These are phyloP conservation scores for Geranium rotundifolium DNA, from an alignment of 345 rosid genomes.

Conservation along the genomic window DNA sequence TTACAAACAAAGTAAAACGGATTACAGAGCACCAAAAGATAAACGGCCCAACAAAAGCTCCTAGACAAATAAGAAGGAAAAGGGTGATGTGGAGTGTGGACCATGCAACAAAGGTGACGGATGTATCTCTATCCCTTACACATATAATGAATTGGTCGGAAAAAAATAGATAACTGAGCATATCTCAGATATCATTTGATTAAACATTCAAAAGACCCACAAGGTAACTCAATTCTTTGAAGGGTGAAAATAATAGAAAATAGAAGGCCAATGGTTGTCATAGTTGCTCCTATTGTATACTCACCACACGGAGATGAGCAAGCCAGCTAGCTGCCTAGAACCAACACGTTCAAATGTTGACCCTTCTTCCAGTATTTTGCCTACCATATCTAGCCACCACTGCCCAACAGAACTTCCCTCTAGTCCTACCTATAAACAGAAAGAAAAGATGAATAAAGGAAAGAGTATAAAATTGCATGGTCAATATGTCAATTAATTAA, in stretches of 20 bases:
- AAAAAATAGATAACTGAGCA: no score
- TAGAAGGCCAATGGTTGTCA: no score
- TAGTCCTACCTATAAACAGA: slow-evolving; percentile 78
- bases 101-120: no score
- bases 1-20: no score
- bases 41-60: no score
- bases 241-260: background rate
- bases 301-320: slow-evolving; percentile 83
- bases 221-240: background rate
- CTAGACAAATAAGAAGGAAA: no score
- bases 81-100: no score
- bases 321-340: slow-evolving; percentile 88
- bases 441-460: slow-evolving; percentile 3
- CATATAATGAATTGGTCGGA: no score
- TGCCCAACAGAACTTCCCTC: slow-evolving; percentile 93
- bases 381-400: slow-evolving; percentile 89
- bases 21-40: no score
- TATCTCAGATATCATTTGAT: no score
- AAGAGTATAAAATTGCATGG: slow-evolving; percentile 5
- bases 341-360: slow-evolving; percentile 88
- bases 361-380: slow-evolving; percentile 72
- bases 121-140: no score
- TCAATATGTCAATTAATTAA: background rate
- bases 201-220: no score
- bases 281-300: slow-evolving; percentile 7